Conservation (phyloP, 2,329 filamentous ascomycete species). For the Simplicillium sp. region DNA sequence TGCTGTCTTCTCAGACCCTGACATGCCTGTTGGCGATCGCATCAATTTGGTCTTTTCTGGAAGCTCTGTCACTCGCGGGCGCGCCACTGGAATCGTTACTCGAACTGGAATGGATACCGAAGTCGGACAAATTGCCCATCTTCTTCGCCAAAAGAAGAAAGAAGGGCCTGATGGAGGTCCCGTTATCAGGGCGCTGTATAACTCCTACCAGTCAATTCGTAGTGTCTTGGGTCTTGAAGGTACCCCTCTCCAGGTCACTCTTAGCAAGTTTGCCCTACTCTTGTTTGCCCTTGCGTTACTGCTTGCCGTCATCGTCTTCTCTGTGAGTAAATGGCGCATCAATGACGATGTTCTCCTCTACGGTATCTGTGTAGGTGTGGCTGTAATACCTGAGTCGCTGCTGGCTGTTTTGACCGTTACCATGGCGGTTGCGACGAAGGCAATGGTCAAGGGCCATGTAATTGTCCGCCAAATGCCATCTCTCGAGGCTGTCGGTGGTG, state of each 20-base stretch:
- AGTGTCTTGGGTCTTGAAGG: slow-evolving; percentile 59
- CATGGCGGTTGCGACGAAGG: slow-evolving; percentile 56
- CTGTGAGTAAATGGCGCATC: slow-evolving; percentile 43
- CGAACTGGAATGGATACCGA: slow-evolving; percentile 66
- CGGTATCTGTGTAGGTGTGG: slow-evolving; percentile 51
- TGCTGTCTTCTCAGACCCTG: slow-evolving; percentile 38
- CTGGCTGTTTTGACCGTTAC: slow-evolving; percentile 64
- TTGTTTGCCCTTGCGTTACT: slow-evolving; percentile 65
- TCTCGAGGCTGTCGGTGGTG: slow-evolving; percentile 57
- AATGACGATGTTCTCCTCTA: slow-evolving; percentile 50
- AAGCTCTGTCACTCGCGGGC: slow-evolving; percentile 62
- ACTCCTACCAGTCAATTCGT: slow-evolving; percentile 31
- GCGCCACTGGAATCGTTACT: slow-evolving; percentile 59
- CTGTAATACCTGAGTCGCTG: slow-evolving; percentile 56
- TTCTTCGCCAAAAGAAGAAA: slow-evolving; percentile 49
- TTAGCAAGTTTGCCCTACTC: slow-evolving; percentile 75
- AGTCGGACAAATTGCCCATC: slow-evolving; percentile 65
- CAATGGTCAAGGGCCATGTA: slow-evolving; percentile 55
- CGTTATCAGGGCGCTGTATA: slow-evolving; percentile 32
- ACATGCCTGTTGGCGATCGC: slow-evolving; percentile 58
- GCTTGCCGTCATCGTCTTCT: slow-evolving; percentile 53
- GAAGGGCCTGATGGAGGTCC: slow-evolving; percentile 30
- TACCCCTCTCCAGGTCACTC: slow-evolving; percentile 75
- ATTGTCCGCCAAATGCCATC: slow-evolving; percentile 57
- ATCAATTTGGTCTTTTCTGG: slow-evolving; percentile 64